Base-by-base conservation (phyloP, 371 early-diverging fungal species). In the Rhizopus arrhizus region DNA sequence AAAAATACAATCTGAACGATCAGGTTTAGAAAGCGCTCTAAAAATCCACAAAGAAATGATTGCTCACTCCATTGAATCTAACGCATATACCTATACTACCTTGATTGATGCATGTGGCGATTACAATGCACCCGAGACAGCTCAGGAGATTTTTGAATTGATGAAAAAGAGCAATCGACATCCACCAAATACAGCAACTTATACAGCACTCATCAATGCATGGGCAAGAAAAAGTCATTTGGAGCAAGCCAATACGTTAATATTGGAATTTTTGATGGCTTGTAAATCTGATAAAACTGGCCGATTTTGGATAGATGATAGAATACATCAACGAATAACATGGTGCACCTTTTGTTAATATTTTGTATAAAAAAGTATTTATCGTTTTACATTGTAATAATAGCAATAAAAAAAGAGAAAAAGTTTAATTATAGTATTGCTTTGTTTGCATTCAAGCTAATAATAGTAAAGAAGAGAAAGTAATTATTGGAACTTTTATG, bases 21-120 rank as follows among this genome's bases (percentile, higher is more conserved):
- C 52, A 7, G 75, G 77, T 33, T 60, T 75, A 11, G 56, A 61
- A 36, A 72, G 68, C 3, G 69, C 74, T 0, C 69, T 81, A 3
- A 58, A 56, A n/a, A 56, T 76, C 15, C 81, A 81, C 45, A 59
- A 65, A 12, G 73, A 72, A 9, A 81, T 81, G 81, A 4, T 81
- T 11, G 56, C 58, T 0, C 50, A 65, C 8, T 66, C 62, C 1
- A 32, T 75, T 11, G 66, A 72, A 52, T 77, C 81, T 4, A 81
- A 69, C 45, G 63, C 69, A 5, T 72, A 71, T 55, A 81, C 81
- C 22, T 81, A 81, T 53, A 81, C 76, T 0, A 59, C 66, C 4
- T 51, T 81, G 12, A 76, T 81, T 9, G 56, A 68, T 40, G 46
- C 64, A 5, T 81, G 76, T 53, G 73, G 74, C 10, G 55, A 57